These are phyloP conservation scores for Cicer yamashitae DNA, from an alignment of 306 rosid species.

Conservation along the genomic window DNA sequence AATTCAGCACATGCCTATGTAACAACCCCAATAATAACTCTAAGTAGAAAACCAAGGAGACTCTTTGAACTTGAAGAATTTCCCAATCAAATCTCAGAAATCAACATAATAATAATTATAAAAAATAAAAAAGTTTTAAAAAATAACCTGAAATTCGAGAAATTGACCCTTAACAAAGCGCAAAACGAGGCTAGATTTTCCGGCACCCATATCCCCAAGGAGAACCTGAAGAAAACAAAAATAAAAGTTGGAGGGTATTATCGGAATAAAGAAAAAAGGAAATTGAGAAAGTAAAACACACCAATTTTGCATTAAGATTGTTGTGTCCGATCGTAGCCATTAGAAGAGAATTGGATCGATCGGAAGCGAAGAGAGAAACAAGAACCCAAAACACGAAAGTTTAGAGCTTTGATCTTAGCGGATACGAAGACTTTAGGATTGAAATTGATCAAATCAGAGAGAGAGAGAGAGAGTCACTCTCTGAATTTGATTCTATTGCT, in stretches of 20 bases:
- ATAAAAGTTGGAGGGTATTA: conserved; percentile 22
- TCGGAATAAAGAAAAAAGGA: conserved; percentile 19
- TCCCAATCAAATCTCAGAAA: conserved; percentile 37
- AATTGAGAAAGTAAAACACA: conserved; percentile 34
- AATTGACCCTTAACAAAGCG: conserved; percentile 72
- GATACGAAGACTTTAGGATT: conserved; percentile 20
- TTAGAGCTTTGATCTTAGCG: neutral
- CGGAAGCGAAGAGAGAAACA: conserved; percentile 38
- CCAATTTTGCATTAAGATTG: conserved; percentile 71
- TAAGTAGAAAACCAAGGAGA: too few species aligned
- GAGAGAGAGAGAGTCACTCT: conserved; percentile 34
- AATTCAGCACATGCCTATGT: conserved; percentile 3
- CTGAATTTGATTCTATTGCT: conserved; percentile 35
- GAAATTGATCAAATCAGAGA: conserved; percentile 36
- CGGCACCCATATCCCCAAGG: conserved; percentile 73
- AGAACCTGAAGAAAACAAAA: conserved; percentile 56
- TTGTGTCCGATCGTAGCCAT: conserved; percentile 70
- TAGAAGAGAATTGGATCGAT: conserved; percentile 50
- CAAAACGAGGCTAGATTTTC: conserved; percentile 71
- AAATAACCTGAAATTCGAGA: conserved; percentile 63
- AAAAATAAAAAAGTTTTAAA: neutral
- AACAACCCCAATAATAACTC: too few species aligned
- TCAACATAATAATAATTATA: neutral
- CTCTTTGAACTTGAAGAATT: conserved; percentile 4
- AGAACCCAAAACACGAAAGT: conserved; percentile 42